Conservation (phyloP, 768 basidiomycete genomes). For the Suillus decipiens region DNA sequence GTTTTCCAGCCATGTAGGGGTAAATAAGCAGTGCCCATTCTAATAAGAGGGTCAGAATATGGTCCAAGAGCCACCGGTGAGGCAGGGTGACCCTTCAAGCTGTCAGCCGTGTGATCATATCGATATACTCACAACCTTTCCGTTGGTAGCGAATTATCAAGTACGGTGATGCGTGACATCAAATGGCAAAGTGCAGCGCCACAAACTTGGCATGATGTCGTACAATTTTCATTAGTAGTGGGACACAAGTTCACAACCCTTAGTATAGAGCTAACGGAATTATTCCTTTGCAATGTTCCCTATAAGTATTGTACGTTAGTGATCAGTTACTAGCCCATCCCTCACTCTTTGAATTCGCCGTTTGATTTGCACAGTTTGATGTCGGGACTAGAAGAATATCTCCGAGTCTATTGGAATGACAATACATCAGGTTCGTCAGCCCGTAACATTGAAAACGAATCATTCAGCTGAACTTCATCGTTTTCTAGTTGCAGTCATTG, state of each 20-base stretch:
- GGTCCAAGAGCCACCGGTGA: background rate
- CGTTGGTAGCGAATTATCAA: background rate
- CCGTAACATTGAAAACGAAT: too few species aligned
- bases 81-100: background rate
- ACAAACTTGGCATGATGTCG: background rate
- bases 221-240: background rate
- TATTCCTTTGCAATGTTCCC: background rate
- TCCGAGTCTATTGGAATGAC: background rate
- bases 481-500: background rate
- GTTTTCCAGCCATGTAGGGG: background rate
- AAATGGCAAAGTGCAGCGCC: background rate
- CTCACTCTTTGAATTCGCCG: background rate
- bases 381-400: background rate
- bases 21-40: background rate
- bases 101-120: background rate
- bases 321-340: background rate
- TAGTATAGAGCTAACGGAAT: background rate
- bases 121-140: background rate
- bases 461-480: background rate
- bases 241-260: background rate
- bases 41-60: background rate
- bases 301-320: background rate
- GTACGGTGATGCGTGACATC: background rate
- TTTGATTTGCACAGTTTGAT: background rate
- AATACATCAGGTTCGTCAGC: background rate